Evolutionary conservation across 106 monocot genomes (phyloP), one percentile per base, ranked within the genome.

Genomic region (Allium cepa): DNA sequence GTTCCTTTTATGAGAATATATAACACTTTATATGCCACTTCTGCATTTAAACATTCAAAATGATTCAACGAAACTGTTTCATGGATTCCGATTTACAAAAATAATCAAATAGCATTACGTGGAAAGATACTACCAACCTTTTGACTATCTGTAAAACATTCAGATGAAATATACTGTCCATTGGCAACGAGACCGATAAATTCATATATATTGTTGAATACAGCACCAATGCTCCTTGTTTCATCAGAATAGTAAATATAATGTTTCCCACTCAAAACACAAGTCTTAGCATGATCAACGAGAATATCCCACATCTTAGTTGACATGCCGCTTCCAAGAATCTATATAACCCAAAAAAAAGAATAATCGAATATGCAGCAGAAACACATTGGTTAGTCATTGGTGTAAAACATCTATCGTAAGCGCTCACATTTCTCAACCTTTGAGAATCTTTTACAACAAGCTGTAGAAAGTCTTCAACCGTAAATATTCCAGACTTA

Each of bases 131-230:
- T 53, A 56, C 51, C n/a, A 59, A 82, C 87, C 87, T 87, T 87
- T 26, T 82, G 82, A 51, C 69, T 75, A 46, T 87, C 87, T 18
- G 46, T 62, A 46, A 75, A 69, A 69, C 58, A 69, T 45, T 69
- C 75, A 28, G 75, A 67, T 75, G 87, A 87, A 59, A 58, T 52
- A 71, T 82, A 87, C 46, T 82, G 82, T 46, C 63, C 79, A 60
- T 47, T 53, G 26, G 74, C 82, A 68, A 87, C 82, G 57, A 87
- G 62, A 9, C 87, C 87, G 71, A 50, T 82, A 62, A 87, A 87
- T 74, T 87, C 87, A 57, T 82, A 87, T 27, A 87, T 82, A 56
- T 87, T 87, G 69, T 87, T 82, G 63, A 86, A 86, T 60, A 86
- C 69, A 26, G 79, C 86, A 68, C 86, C 82, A 47, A 79, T 57